Evolutionary conservation across 139 green algal genomes (phyloP), one percentile per base, ranked within the genome.

Genomic region (Closterium sp.): DNA sequence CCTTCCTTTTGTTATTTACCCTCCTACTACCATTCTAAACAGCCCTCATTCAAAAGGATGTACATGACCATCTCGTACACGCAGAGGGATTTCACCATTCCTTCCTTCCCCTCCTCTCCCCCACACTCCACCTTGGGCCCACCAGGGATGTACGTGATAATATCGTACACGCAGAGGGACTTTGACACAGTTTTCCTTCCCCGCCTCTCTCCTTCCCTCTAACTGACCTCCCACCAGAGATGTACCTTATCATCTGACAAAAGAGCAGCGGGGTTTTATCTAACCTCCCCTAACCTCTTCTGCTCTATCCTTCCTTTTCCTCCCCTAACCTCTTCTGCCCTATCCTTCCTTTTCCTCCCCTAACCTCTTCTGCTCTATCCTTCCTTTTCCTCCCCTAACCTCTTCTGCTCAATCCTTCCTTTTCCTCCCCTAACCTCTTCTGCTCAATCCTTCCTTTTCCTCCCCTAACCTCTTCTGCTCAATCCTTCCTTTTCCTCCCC

Each of bases 41-140:
- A 66, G 43, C 6, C 19, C 43, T 66, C 43, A 66, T 0, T 66
- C 9, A 0, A 10, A 66, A 16, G 21, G 43, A 33, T 92, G 85
- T 90, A 91, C 12, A 90, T 95, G 25, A 66, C 92, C n/a, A 55
- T 95, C 33, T 94, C 90, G 10, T 95, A 95, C 84, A 93, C 84
- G 10, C 97, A 98, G 89, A 93, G 94, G n/a, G 92, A 95, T 86
- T 95, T 98, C 84, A 94, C 94, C 32, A 97, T 95, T 10, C 92
- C 93, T 19, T 16, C 9, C 9, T 16, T 66, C 43, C 9, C 43
- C 43, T 66, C 2, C 21, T 25, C 21, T 16, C 21, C 43, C 43
- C 43, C 9, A 12, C 43, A 3, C 43, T 25, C 6, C 43, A 10
- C 43, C 43, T 66, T n/a, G n/a, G n/a, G n/a, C 43, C 43, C 43